phyloP scores from a whole-genome alignment of 768 basidiomycete genomes.

The Cystobasidiopsis lactophilus region DNA sequence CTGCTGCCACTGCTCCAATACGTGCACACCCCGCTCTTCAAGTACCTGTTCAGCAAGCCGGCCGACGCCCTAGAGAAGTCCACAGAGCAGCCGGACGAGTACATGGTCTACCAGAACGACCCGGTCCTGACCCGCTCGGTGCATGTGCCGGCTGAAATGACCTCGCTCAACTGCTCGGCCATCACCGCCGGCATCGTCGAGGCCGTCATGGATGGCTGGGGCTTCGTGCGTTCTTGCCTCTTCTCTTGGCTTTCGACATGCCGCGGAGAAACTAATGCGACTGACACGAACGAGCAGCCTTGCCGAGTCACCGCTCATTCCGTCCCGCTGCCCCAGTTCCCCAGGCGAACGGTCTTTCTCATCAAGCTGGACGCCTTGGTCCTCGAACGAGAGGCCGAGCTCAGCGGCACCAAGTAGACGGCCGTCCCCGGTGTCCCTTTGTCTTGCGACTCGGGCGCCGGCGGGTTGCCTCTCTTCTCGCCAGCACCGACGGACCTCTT shows the following conservation, averaged over 20 bases:
- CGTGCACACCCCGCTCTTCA: constrained; percentile 88
- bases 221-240: constrained; percentile 48
- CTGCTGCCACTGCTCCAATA: constrained; percentile 79
- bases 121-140: constrained; percentile 77
- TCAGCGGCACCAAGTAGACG: too few species aligned
- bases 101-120: constrained; percentile 97
- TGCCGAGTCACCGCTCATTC: constrained; percentile 90
- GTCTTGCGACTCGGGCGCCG: too few species aligned
- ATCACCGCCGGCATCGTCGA: constrained; percentile 94
- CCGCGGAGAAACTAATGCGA: not conserved
- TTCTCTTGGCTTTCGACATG: constrained; percentile 2
- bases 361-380: constrained; percentile 89
- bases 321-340: constrained; percentile 57
- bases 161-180: constrained; percentile 83
- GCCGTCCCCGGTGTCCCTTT: too few species aligned
- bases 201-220: constrained; percentile 78
- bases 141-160: constrained; percentile 84
- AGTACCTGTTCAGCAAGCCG: constrained; percentile 72
- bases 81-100: constrained; percentile 91
- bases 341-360: constrained; percentile 77
- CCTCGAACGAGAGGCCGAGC: constrained; percentile 74
- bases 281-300: too few species aligned
- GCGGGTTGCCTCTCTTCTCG: too few species aligned
- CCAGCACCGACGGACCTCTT: too few species aligned
- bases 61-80: constrained; percentile 92